These are phyloP conservation scores for Exophiala sideris DNA, from an alignment of 2,329 filamentous ascomycete genomes.

Conservation along the genomic window DNA sequence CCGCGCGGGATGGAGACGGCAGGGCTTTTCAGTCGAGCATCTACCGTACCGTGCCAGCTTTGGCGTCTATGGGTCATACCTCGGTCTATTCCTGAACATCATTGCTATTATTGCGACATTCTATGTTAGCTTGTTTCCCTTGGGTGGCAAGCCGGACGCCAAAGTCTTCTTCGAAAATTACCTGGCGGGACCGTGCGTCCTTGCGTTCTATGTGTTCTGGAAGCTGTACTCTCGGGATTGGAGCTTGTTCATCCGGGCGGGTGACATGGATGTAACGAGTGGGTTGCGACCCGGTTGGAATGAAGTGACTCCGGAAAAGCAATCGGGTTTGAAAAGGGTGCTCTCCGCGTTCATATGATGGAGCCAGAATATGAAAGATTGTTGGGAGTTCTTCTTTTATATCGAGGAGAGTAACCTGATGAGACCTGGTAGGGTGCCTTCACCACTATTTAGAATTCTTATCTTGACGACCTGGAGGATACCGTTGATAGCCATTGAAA, in stretches of 20 bases:
- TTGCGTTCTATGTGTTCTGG: conserved; percentile 41
- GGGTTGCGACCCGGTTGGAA: conserved; percentile 12
- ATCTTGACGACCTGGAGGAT: too few relatives aligned
- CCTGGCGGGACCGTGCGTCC: conserved; percentile 45
- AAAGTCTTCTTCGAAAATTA: conserved; percentile 46
- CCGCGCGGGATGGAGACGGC: conserved; percentile 70
- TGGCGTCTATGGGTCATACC: conserved; percentile 73
- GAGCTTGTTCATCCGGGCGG: conserved; percentile 6
- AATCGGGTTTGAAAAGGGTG: not conserved
- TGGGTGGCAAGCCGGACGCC: conserved; percentile 46
- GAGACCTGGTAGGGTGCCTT: too few relatives aligned
- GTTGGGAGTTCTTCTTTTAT: too few relatives aligned
- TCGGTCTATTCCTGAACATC: conserved; percentile 72
- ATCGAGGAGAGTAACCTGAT: too few relatives aligned
- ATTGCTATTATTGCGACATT: conserved; percentile 79
- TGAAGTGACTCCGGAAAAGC: not conserved
- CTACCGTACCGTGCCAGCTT: conserved; percentile 78
- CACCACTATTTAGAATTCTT: too few relatives aligned
- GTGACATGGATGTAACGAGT: conserved; percentile 17
- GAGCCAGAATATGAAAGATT: too few relatives aligned
- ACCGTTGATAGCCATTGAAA: too few relatives aligned
- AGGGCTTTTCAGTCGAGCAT: conserved; percentile 68
- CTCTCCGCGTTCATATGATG: conserved; percentile 6
- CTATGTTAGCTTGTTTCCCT: conserved; percentile 78
- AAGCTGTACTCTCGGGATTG: conserved; percentile 30